Evolutionary conservation across 2,329 filamentous ascomycete species (phyloP), one percentile per base, ranked within the genome.

Genomic region (Calonectria hawksworthii): DNA sequence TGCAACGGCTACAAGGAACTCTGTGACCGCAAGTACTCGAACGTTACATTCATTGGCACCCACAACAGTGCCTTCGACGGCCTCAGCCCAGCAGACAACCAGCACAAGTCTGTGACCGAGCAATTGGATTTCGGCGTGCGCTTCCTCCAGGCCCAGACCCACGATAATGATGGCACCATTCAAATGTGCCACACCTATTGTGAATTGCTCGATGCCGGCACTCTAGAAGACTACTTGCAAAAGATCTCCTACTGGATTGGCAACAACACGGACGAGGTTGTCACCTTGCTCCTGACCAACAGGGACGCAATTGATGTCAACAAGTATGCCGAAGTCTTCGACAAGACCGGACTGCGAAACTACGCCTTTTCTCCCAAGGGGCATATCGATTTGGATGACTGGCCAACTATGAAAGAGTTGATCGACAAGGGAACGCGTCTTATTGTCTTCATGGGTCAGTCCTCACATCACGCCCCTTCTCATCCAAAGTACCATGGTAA

Each of bases 361-460:
- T 90, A 92, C 77, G 90, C 89, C 13, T 95, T 91, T 76, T 85
- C 85, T 1, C 90, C 92, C 0, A 83, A 86, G 11, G 80, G 82
- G 34, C 76, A 74, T 16, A 77, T 89, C 52, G 79, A 81, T n/a
- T 79, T 88, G 41, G 80, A 89, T 66, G 89, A 89, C 78, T 88
- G 95, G 94, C 94, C 94, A 84, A 96, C 94, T 0, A 86, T 96
- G 18, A 89, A 92, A 79, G 83, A 89, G 23, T 84, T 96, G 73
- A 94, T 96, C 77, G 85, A 89, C 30, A 86, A 87, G 47, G 88
- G 89, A 61, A 94, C 89, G 11, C 89, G 94, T 21, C 86, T 96
- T 1, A 85, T 96, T 61, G 91, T 93, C 30, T 96, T 96, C 76
- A 91, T 96, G 83, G 93, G 93, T 86, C 86, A 65, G 84, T 81